Percentiles rank a stretch among this genome's conserved stretches.
Evolutionary conservation across 2,329 filamentous ascomycete genomes (phyloP).

Genomic region (Colletotrichum spinosum): DNA sequence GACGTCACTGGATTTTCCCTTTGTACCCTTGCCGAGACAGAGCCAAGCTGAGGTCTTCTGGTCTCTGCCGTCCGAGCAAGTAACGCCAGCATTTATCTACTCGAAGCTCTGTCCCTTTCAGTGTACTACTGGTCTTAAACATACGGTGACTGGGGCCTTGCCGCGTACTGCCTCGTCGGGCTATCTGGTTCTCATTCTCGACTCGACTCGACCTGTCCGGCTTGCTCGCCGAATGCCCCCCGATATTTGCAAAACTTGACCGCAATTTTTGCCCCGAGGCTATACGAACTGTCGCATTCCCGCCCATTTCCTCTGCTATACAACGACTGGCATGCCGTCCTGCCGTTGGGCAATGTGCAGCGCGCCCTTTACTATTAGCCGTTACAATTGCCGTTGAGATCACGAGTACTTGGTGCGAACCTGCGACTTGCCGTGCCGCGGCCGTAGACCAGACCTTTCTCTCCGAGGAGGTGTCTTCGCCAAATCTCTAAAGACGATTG

Average conservation of each 20-base stretch:
- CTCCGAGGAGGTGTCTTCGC: neutral
- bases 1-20: neutral
- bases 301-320: neutral
- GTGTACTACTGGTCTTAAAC: no score
- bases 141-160: no score
- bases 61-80: no score
- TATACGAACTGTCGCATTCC: no score
- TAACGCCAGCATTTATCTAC: no score
- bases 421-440: neutral
- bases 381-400: slow-evolving; percentile 21
- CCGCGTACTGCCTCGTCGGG: no score
- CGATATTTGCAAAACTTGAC: slow-evolving; percentile 11
- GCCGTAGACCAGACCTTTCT: slow-evolving; percentile 2
- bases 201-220: slow-evolving; percentile 18
- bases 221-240: slow-evolving; percentile 16
- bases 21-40: slow-evolving; percentile 1
- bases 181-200: neutral
- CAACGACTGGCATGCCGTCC: slow-evolving; percentile 35
- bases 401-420: neutral
- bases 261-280: neutral
- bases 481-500: neutral
- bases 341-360: slow-evolving; percentile 33
- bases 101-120: no score
- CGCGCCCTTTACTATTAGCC: slow-evolving; percentile 23
- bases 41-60: neutral